Conservation (phyloP, 352 stramenopile genomes). For the Phytophthora sojae region DNA sequence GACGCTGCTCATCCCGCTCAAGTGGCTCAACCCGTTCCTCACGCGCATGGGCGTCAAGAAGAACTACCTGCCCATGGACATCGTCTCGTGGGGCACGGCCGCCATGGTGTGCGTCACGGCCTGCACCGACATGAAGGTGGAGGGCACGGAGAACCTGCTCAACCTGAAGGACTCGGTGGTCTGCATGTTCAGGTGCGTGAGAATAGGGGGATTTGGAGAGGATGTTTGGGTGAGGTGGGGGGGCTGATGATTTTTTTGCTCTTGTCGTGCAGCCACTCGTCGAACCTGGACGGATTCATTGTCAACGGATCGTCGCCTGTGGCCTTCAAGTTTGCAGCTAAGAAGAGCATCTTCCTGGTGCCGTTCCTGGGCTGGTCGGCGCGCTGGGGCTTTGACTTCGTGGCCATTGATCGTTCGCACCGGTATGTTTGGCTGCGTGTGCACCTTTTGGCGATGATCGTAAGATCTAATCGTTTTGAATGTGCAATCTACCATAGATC, state of each 20-base stretch:
- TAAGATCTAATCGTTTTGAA: slow-evolving; percentile 13
- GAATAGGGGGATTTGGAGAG: too few species aligned
- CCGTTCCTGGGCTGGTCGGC: slow-evolving; percentile 79
- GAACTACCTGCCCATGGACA: slow-evolving; percentile 84
- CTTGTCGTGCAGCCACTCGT: slow-evolving; percentile 62
- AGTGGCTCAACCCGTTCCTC: slow-evolving; percentile 63
- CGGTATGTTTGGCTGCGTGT: slow-evolving; percentile 39
- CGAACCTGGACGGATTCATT: slow-evolving; percentile 87
- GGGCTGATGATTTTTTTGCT: neutral
- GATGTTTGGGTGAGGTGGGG: too few species aligned
- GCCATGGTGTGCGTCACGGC: slow-evolving; percentile 62
- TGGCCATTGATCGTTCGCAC: slow-evolving; percentile 82
- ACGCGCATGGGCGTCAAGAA: slow-evolving; percentile 66
- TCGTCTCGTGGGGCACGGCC: slow-evolving; percentile 63
- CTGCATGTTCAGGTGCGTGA: slow-evolving; percentile 82
- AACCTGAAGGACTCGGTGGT: slow-evolving; percentile 73
- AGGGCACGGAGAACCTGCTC: slow-evolving; percentile 61
- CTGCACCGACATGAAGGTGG: slow-evolving; percentile 54
- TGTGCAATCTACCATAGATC: slow-evolving; percentile 34
- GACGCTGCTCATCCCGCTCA: slow-evolving; percentile 71
- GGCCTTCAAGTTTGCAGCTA: slow-evolving; percentile 86
- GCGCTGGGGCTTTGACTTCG: slow-evolving; percentile 82
- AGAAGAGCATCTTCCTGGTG: slow-evolving; percentile 87
- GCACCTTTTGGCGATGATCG: neutral
- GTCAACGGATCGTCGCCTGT: slow-evolving; percentile 76